Base-by-base conservation (phyloP, 2,329 filamentous ascomycete species). In the Colletotrichum truncatum region DNA sequence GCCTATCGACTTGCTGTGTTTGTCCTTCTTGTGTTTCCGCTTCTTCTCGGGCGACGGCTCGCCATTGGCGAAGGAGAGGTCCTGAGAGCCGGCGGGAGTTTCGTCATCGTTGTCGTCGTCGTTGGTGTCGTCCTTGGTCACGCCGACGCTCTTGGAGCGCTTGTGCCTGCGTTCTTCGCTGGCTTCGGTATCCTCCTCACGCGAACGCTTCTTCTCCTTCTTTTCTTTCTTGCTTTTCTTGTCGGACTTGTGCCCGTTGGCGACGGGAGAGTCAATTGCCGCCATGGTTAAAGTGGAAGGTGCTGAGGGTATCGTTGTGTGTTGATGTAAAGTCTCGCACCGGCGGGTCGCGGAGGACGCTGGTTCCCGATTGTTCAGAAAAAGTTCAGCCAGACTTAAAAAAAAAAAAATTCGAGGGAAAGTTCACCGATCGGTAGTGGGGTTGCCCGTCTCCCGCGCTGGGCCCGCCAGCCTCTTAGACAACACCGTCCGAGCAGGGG, bases 101-200 rank as follows among this genome's bases (percentile, higher is more conserved):
- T 65, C 32, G 25, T 30, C 34, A 14, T 65, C 32, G 25, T 30
- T 28, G 18, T 36, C 52, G 26, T 69, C 56, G 30, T 69, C 73
- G 34, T 74, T 73, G 46, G 66, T 73, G 51, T 72, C 79, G 73
- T 36, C 30, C 6, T 36, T 48, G 12, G 34, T 26, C 21, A 45
- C 49, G 16, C 36, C 45, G 18, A 79, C 79, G 78, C 77, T 82
- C 73, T 83, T 85, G 5, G 82, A 82, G 65, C 82, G 83, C 70
- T 86, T 85, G 70, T 82, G 77, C 73, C 82, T 83, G 71, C 80
- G 80, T 65, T 84, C 81, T 34, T 74, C 72, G 48, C 78, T 76
- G 39, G 75, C 76, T 7, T 68, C 62, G 18, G 69, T 71, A 38
- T 84, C 81, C 25, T 83, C 81, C 51, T 84, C 81, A 43, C 81